Evolutionary conservation across 1,284 basidiomycete species (phyloP), one percentile per base, ranked within the genome.

Genomic region (Sanguinoderma infundibulare): DNA sequence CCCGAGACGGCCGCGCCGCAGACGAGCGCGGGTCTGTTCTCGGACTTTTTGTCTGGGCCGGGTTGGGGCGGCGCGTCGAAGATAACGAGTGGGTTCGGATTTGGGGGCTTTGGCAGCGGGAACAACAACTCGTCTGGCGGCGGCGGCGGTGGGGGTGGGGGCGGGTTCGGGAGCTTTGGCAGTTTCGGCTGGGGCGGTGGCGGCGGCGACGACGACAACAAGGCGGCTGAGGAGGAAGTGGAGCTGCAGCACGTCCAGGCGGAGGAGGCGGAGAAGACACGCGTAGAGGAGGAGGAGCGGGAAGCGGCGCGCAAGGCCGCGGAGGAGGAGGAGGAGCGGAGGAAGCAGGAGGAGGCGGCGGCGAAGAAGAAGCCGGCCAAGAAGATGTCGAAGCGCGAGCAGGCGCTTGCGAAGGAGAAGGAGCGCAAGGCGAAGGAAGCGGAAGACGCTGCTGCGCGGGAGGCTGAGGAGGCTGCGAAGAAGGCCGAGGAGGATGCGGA

Each of bases 401-500:
- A 49, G 47, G 1, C 24, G n/a, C 22, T 57, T 28, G 51, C 60
- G 44, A 67, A 68, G 44, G 59, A 66, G 35, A 57, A 57, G 24
- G 53, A 47, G 51, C 60, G 55, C 38, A 60, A 62, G 57, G 57
- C 44, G 38, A 60, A 52, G 53, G 52, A 52, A n/a, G n/a, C n/a
- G n/a, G n/a, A n/a, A n/a, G n/a, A n/a, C n/a, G n/a, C n/a, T n/a
- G n/a, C n/a, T n/a, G n/a, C n/a, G n/a, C n/a, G n/a, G 32, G 53
- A 60, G 30, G 62, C 47, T 5, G 54, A 53, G 20, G 60, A 55
- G 26, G 64, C 59, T 1, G 64, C 57, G 14, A 36, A 47, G 17
- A 38, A 46, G 24, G 14, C 42, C 10, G 42, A 46, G 14, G 42
- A 46, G 42, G 34, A 34, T 20, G 88, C 85, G 68, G 82, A 85